Evolutionary conservation across 2,329 filamentous ascomycete species (phyloP).

Genomic region (Fusarium miscanthi): DNA sequence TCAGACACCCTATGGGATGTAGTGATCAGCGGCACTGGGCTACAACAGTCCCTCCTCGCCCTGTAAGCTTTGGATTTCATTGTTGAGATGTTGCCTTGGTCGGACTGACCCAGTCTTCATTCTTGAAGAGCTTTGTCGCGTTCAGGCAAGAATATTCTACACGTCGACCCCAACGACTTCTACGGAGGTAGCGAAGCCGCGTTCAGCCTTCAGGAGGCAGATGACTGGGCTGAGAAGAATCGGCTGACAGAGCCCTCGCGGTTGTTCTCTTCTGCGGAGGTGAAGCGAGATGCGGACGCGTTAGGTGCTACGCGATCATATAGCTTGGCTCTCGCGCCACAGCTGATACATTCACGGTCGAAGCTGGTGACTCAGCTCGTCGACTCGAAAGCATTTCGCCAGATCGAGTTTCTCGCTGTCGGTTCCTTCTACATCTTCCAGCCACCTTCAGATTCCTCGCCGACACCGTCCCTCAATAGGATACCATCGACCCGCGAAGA

Average conservation of each 20-base stretch:
- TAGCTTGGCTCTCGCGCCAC: slow-evolving; percentile 83
- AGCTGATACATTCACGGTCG: slow-evolving; percentile 87
- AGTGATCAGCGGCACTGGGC: slow-evolving; percentile 80
- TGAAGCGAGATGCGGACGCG: slow-evolving; percentile 54
- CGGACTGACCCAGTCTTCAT: slow-evolving; percentile 48
- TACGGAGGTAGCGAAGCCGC: slow-evolving; percentile 91
- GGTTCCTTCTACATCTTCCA: slow-evolving; percentile 89
- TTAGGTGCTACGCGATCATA: slow-evolving; percentile 78
- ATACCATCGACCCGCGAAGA: slow-evolving; percentile 93
- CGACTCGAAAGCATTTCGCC: slow-evolving; percentile 87
- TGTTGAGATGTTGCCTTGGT: slow-evolving; percentile 45
- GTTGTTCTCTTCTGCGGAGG: slow-evolving; percentile 46
- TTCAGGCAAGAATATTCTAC: slow-evolving; percentile 89
- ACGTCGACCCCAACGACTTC: slow-evolving; percentile 87
- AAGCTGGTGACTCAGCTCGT: slow-evolving; percentile 82
- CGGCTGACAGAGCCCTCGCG: slow-evolving; percentile 36
- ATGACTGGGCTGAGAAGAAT: slow-evolving; percentile 73
- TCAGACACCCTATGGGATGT: slow-evolving; percentile 82
- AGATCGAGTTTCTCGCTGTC: slow-evolving; percentile 93
- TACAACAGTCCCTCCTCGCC: slow-evolving; percentile 82
- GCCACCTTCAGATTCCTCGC: slow-evolving; percentile 44
- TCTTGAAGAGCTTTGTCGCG: slow-evolving; percentile 84
- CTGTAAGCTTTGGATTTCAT: slow-evolving; percentile 67
- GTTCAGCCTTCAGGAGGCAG: slow-evolving; percentile 83
- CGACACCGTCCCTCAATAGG: slow-evolving; percentile 64